phyloP scores from a whole-genome alignment of 2,329 filamentous ascomycete species.

The Fusarium torreyae region DNA sequence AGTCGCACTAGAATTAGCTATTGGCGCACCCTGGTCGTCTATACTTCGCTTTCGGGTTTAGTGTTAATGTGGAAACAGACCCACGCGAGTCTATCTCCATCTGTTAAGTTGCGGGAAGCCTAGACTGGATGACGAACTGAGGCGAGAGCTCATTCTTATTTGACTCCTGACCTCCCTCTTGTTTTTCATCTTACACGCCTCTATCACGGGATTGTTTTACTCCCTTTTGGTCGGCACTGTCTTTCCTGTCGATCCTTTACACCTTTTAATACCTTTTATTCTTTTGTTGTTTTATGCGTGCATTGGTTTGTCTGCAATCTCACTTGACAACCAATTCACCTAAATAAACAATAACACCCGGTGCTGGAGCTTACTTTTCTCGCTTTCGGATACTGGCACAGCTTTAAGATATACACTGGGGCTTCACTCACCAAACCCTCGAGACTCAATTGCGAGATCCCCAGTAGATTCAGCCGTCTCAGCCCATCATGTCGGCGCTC shows the following conservation, averaged over 20 bases:
- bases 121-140: constrained; percentile 30
- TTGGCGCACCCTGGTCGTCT: constrained; percentile 32
- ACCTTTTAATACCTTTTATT: constrained; percentile 32
- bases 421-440: constrained; percentile 5
- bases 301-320: constrained; percentile 11
- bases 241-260: constrained; percentile 46
- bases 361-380: not conserved
- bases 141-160: constrained; percentile 25
- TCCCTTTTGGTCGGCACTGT: constrained; percentile 23
- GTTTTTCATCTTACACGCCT: constrained; percentile 28
- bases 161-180: constrained; percentile 39
- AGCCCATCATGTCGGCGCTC: constrained; percentile 45
- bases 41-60: constrained; percentile 38
- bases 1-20: constrained; percentile 31
- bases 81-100: constrained; percentile 46
- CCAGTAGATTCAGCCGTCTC: constrained; percentile 23
- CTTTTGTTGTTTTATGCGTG: constrained; percentile 14
- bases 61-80: constrained; percentile 19
- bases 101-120: constrained; percentile 4
- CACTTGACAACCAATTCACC: constrained; percentile 15
- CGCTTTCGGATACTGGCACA: constrained; percentile 15
- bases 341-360: constrained; percentile 5
- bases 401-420: constrained; percentile 14
- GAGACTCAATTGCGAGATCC: constrained; percentile 40
- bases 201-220: constrained; percentile 10